Conservation (phyloP, 495 filamentous ascomycete species). For the Hypoxylon rickii region DNA sequence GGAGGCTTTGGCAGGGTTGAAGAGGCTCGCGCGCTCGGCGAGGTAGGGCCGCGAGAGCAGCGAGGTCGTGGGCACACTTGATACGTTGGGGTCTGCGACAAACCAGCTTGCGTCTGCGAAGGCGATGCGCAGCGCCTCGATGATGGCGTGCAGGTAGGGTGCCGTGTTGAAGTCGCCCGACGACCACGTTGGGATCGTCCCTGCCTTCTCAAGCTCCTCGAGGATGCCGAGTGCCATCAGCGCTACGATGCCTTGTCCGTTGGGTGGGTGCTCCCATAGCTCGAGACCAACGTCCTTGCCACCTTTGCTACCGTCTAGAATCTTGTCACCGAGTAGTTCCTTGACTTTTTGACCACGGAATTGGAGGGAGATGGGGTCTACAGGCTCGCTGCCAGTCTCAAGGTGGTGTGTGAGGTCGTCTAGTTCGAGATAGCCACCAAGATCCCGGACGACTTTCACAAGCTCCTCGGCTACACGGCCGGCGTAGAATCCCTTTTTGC, state of each 20-base stretch:
- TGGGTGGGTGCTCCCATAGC: constrained; percentile 97
- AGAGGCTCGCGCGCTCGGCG: constrained; percentile 44
- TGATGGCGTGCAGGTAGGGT: constrained; percentile 84
- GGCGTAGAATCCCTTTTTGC: constrained; percentile 89
- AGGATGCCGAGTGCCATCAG: constrained; percentile 92
- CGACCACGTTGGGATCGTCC: constrained; percentile 70
- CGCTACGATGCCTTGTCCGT: constrained; percentile 94
- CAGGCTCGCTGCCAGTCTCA: constrained; percentile 73
- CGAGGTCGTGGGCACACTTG: constrained; percentile 65
- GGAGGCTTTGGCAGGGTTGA: constrained; percentile 37
- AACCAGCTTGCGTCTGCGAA: constrained; percentile 92
- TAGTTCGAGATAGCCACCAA: constrained; percentile 77
- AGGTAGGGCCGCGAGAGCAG: constrained; percentile 60
- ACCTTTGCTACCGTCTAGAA: constrained; percentile 44
- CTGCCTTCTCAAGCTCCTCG: constrained; percentile 74
- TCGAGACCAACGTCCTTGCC: constrained; percentile 57
- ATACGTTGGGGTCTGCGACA: constrained; percentile 78
- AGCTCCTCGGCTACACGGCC: constrained; percentile 80
- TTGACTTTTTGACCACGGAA: constrained; percentile 72
- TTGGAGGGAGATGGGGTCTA: constrained; percentile 77
- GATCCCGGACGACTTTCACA: constrained; percentile 73
- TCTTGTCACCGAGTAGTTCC: constrained; percentile 40
- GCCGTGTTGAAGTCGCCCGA: constrained; percentile 73
- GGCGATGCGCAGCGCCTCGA: constrained; percentile 87
- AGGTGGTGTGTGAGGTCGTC: constrained; percentile 80